A percentile compares a stretch with the other conserved stretches of the same genome.
phyloP scores from a whole-genome alignment of 768 basidiomycete species.

The Podaxis pistillaris region DNA sequence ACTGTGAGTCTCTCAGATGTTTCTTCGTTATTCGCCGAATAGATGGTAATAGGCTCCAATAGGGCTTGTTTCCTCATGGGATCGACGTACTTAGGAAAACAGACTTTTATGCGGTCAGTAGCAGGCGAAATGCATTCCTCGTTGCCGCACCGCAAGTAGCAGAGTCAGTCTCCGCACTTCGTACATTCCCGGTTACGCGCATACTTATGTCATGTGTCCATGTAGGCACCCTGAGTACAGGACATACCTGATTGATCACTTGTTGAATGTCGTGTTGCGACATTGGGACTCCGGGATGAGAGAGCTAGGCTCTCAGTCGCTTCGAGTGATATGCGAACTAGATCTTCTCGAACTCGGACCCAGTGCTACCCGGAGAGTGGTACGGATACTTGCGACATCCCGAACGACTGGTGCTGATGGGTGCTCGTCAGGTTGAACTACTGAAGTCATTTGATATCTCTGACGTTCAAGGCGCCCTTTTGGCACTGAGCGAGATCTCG shows the following conservation, averaged over 20 bases:
- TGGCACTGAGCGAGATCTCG: slow-evolving; percentile 72
- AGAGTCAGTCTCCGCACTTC: slow-evolving; percentile 51
- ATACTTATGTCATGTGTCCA: slow-evolving; percentile 10
- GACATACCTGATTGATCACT: slow-evolving; percentile 62
- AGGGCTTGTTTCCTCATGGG: slow-evolving; percentile 92
- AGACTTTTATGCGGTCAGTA: slow-evolving; percentile 93
- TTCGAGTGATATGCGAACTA: slow-evolving; percentile 63
- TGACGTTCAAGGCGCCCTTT: slow-evolving; percentile 82
- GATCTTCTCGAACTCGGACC: slow-evolving; percentile 57
- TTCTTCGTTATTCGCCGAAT: slow-evolving; percentile 4
- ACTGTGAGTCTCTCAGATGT: slow-evolving; percentile 53
- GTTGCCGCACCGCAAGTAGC: slow-evolving; percentile 84
- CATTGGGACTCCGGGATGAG: slow-evolving; percentile 92
- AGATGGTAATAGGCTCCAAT: slow-evolving; percentile 14
- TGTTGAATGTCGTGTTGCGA: slow-evolving; percentile 69
- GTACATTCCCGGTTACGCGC: background rate
- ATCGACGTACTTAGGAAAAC: slow-evolving; percentile 90
- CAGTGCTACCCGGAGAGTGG: slow-evolving; percentile 47
- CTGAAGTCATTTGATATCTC: slow-evolving; percentile 62
- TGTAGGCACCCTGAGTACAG: slow-evolving; percentile 79
- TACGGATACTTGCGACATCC: slow-evolving; percentile 30
- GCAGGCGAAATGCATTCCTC: slow-evolving; percentile 82
- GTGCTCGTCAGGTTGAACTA: slow-evolving; percentile 44
- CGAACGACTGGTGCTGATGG: slow-evolving; percentile 9
- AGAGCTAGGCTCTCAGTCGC: slow-evolving; percentile 70